Percentiles rank a stretch among this genome's conserved stretches.
phyloP scores from a whole-genome alignment of 352 stramenopile species.

The Phytophthora litchii region DNA sequence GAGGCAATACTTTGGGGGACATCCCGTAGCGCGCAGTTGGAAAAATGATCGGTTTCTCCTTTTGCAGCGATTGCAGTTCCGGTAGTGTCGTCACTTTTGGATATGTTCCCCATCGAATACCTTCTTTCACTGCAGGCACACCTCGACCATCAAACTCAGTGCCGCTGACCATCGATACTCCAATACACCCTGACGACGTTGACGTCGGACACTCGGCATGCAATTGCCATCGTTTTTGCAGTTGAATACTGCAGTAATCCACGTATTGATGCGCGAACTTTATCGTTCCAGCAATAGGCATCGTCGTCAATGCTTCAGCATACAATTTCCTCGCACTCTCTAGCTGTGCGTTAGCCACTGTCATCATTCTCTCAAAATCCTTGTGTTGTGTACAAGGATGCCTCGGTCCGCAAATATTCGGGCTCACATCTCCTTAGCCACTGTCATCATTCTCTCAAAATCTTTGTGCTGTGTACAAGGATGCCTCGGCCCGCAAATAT shows the following conservation, averaged over 20 bases:
- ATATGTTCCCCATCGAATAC: constrained; percentile 71
- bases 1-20: constrained; percentile 68
- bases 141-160: constrained; percentile 80
- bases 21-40: constrained; percentile 76
- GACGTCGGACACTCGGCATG: constrained; percentile 67
- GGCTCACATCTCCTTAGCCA: constrained; percentile 92
- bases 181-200: constrained; percentile 82
- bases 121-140: constrained; percentile 64
- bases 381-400: constrained; percentile 69
- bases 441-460: constrained; percentile 79
- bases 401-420: constrained; percentile 88
- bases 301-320: constrained; percentile 37
- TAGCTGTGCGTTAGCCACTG: constrained; percentile 77
- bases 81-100: constrained; percentile 78
- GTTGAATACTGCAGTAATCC: constrained; percentile 69
- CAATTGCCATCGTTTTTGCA: constrained; percentile 70
- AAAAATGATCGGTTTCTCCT: constrained; percentile 84
- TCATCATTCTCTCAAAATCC: constrained; percentile 84
- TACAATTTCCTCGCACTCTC: constrained; percentile 70
- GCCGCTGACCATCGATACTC: constrained; percentile 84
- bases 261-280: constrained; percentile 76
- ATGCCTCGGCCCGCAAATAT: constrained; percentile 83
- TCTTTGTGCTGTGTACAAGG: constrained; percentile 73
- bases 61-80: constrained; percentile 71
- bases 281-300: constrained; percentile 50